Conservation (phyloP, 768 basidiomycete species). For the Mycena amicta region DNA sequence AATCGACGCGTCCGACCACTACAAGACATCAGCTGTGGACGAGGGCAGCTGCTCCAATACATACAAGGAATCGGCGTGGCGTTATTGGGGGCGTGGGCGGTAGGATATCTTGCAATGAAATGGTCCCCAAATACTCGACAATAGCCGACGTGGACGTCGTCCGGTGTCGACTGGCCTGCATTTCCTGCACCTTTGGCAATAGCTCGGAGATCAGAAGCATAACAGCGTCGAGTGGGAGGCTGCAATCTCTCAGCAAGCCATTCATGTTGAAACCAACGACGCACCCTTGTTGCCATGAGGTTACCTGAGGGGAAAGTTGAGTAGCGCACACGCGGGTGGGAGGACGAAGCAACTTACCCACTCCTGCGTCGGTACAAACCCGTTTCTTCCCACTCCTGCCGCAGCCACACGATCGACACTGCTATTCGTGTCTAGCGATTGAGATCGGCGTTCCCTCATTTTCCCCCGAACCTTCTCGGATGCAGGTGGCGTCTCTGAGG, state of each 20-base stretch:
- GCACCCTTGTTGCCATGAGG: conserved; percentile 97
- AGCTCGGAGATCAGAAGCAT: conserved; percentile 89
- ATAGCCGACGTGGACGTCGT: conserved; percentile 68
- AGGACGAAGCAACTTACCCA: conserved; percentile 66
- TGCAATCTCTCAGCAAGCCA: conserved; percentile 32
- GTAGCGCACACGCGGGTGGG: background rate
- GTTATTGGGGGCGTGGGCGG: conserved; percentile 67
- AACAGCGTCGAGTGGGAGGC: conserved; percentile 86
- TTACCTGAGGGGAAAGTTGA: conserved; percentile 49
- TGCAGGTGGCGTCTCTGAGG: conserved; percentile 40
- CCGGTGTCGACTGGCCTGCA: conserved; percentile 69
- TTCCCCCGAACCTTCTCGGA: conserved; percentile 95
- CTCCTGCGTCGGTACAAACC: conserved; percentile 94
- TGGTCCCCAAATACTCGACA: conserved; percentile 72
- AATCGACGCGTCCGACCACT: conserved; percentile 93
- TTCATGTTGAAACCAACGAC: conserved; percentile 19
- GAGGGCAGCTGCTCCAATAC: conserved; percentile 26
- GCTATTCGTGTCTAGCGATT: conserved; percentile 51
- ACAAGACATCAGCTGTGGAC: conserved; percentile 10
- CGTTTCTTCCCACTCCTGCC: conserved; percentile 79
- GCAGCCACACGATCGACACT: conserved; percentile 68
- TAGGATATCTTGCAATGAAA: conserved; percentile 70
- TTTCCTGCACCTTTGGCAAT: conserved; percentile 78
- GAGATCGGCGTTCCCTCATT: conserved; percentile 73
- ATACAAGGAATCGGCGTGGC: conserved; percentile 76